Conservation (phyloP, 345 rosid genomes). For the Syzygium oleosum region DNA sequence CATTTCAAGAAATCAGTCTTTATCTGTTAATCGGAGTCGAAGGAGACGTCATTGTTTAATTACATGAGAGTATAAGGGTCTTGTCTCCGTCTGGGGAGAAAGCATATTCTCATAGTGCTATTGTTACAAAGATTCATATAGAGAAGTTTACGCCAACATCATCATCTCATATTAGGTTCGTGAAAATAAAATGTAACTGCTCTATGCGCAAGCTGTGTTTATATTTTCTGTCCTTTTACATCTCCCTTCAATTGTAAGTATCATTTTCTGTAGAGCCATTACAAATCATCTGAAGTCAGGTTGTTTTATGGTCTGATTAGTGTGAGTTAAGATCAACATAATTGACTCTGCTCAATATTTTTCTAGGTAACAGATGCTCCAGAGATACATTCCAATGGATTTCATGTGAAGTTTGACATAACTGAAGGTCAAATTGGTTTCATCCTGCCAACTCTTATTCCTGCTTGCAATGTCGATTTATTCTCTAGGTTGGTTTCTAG, state of each 20-base stretch:
- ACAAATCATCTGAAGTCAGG: background rate
- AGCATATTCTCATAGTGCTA: background rate
- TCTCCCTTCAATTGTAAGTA: background rate
- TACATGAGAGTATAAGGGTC: no score
- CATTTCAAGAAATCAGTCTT: background rate
- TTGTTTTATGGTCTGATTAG: background rate
- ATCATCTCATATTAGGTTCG: background rate
- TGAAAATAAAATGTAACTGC: background rate
- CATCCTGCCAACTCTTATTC: constrained; percentile 72
- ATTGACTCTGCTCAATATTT: background rate
- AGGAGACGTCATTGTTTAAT: no score
- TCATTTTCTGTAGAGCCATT: no score
- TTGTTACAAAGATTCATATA: background rate
- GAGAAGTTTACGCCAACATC: background rate
- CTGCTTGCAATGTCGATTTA: constrained; percentile 59
- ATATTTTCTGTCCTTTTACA: background rate
- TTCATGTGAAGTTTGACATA: constrained; percentile 90
- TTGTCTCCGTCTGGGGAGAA: no score
- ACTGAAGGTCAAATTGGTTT: constrained; percentile 94
- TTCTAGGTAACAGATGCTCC: constrained; percentile 85
- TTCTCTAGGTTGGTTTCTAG: constrained; percentile 36
- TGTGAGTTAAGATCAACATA: background rate
- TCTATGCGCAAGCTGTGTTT: background rate
- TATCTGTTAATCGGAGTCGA: background rate
- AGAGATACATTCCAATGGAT: constrained; percentile 96